These are phyloP conservation scores for Salvia rosmarinus DNA, from an alignment of 257 asterid species.

Conservation along the genomic window DNA sequence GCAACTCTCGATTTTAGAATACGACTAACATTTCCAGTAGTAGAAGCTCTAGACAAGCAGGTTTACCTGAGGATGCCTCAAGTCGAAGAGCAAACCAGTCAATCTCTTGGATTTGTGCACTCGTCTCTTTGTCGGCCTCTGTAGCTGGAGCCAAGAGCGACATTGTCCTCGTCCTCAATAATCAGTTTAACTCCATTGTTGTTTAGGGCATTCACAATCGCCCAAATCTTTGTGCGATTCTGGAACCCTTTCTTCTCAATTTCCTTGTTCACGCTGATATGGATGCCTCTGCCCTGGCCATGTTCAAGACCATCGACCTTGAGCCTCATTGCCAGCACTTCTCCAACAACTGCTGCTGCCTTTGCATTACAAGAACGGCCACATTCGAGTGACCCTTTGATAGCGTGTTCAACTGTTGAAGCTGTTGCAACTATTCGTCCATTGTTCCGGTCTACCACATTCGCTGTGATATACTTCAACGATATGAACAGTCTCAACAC, in stretches of 20 bases:
- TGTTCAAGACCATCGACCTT: slow-evolving; percentile 82
- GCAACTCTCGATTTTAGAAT: not conserved
- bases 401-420: slow-evolving; percentile 73
- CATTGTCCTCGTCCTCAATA: slow-evolving; percentile 54
- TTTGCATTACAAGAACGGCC: slow-evolving; percentile 86
- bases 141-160: slow-evolving; percentile 27
- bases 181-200: slow-evolving; percentile 61
- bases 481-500: slow-evolving; percentile 78
- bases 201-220: slow-evolving; percentile 63
- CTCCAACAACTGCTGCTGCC: slow-evolving; percentile 86
- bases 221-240: slow-evolving; percentile 72
- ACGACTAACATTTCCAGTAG: not conserved
- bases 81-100: not conserved
- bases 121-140: slow-evolving; percentile 20
- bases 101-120: slow-evolving; percentile 13
- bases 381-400: slow-evolving; percentile 70
- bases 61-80: slow-evolving; percentile 9
- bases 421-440: slow-evolving; percentile 73
- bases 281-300: slow-evolving; percentile 77
- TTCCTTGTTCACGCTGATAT: slow-evolving; percentile 70
- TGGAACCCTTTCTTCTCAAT: slow-evolving; percentile 78
- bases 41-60: not conserved
- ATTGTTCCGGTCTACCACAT: slow-evolving; percentile 76
- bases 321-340: slow-evolving; percentile 86
- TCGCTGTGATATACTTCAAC: slow-evolving; percentile 79